These are phyloP conservation scores for Paraphaeosphaeria sporulosa DNA, from an alignment of 2,329 filamentous ascomycete species.

Conservation along the genomic window DNA sequence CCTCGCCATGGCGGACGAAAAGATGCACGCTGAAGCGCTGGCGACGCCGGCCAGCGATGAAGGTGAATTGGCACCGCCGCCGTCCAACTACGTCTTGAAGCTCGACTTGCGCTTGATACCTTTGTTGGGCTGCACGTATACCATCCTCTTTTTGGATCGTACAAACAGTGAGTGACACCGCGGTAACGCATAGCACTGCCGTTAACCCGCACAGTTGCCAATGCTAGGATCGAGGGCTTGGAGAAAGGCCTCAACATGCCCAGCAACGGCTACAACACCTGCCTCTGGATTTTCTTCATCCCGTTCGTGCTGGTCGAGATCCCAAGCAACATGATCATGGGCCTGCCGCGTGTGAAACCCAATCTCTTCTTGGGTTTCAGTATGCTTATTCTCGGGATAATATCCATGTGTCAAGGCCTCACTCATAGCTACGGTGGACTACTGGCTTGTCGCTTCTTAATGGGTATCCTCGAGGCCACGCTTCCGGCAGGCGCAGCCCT, in stretches of 20 bases:
- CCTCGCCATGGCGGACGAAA: constrained; percentile 23
- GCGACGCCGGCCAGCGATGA: constrained; percentile 26
- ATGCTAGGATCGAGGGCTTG: constrained; percentile 65
- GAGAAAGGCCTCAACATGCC: constrained; percentile 68
- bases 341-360: constrained; percentile 67
- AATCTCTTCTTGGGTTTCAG: constrained; percentile 81
- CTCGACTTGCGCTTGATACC: constrained; percentile 68
- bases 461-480: constrained; percentile 44
- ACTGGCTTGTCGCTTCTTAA: constrained; percentile 39
- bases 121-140: constrained; percentile 73
- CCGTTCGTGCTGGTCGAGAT: constrained; percentile 82
- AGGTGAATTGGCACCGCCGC: constrained; percentile 10
- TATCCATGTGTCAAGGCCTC: constrained; percentile 40
- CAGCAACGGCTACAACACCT: constrained; percentile 72
- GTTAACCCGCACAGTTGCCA: constrained; percentile 64
- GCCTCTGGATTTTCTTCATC: constrained; percentile 84
- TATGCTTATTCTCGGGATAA: constrained; percentile 74
- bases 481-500: constrained; percentile 41
- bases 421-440: constrained; percentile 38
- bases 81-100: constrained; percentile 62
- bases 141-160: constrained; percentile 71
- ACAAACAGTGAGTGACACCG: constrained; percentile 63
- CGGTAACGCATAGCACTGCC: background rate
- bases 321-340: constrained; percentile 79
- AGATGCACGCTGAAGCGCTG: constrained; percentile 21